Base-by-base conservation (phyloP, 371 early-diverging fungal genomes). In the Lichtheimia corymbifera region DNA sequence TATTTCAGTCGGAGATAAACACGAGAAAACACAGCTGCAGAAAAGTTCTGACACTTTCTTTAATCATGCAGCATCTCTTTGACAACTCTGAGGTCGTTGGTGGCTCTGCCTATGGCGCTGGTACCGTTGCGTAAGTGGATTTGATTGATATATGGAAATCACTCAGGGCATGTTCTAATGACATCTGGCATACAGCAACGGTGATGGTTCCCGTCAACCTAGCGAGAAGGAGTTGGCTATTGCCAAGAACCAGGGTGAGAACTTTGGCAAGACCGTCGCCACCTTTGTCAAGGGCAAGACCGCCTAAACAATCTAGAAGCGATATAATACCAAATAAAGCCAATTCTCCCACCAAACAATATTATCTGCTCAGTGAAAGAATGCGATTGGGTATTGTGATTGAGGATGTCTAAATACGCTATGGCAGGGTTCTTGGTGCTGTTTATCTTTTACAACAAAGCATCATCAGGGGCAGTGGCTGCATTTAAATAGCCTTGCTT, bases 171-270 rank as follows among this genome's bases (percentile, higher is more conserved):
- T 47, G 11, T 47, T n/a, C 47, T 22, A 47, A 22, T 47, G 47
- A 5, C 22, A 17, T 22, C 0, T 22, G 22, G 11, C 20, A 54
- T 40, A 2, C 5, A 55, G 55, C 15, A 68, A 70, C 44, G 77
- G 84, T 58, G 89, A 92, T 64, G 93, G 91, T 4, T 73, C 78
- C n/a, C 80, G 91, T 41, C 81, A 83, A 73, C 82, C 86, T 18
- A 63, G 75, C 24, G 78, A 80, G 55, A 76, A 77, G 59, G 95
- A 94, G 74, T 64, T 83, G 30, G 85, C 74, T 28, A 76, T 91
- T 55, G 94, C 92, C 5, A 57, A 60, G 27, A 59, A 71, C 42
- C 90, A 90, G 70, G 90, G 90, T 61, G 79, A 83, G 62, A 66
- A 76, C 62, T 90, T 90, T 72, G 88, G 84, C 62, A 76, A 80